Percentiles rank a stretch among this genome's conserved stretches.
Evolutionary conservation across 2,329 filamentous ascomycete genomes (phyloP).

Genomic region (Ophiostoma perfectum): DNA sequence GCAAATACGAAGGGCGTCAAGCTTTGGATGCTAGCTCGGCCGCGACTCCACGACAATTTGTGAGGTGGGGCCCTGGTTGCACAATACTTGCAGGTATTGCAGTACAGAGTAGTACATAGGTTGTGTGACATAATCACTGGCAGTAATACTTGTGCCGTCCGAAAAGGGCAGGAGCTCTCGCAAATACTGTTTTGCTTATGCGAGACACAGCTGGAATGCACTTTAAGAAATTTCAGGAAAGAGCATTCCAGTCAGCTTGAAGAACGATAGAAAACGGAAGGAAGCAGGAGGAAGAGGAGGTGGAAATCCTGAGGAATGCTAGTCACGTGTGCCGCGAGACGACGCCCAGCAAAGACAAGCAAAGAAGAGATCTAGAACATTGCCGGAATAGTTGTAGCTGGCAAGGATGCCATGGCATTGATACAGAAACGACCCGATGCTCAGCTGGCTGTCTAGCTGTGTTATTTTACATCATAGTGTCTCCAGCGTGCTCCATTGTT

Average conservation of each 20-base stretch:
- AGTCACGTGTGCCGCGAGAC: not conserved
- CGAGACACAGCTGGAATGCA: not conserved
- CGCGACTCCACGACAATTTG: not conserved
- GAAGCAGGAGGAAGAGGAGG: not conserved
- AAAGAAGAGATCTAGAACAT: slow-evolving; percentile 1
- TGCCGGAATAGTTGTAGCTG: not conserved
- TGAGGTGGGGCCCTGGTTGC: not conserved
- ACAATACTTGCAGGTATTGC: not conserved
- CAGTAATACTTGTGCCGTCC: not conserved
- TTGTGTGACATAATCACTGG: not conserved
- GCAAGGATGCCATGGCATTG: too few relatives aligned
- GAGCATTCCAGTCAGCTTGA: not conserved
- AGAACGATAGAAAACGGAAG: not conserved
- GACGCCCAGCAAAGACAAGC: not conserved
- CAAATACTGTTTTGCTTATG: not conserved
- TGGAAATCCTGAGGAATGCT: not conserved
- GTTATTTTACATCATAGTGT: too few relatives aligned
- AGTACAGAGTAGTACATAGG: not conserved
- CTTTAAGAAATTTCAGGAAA: not conserved
- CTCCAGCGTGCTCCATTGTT: too few relatives aligned
- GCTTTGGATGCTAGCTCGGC: slow-evolving; percentile 3
- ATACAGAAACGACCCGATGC: not conserved
- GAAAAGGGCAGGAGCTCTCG: not conserved
- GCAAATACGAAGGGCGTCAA: slow-evolving; percentile 9
- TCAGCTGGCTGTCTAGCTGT: too few relatives aligned